These are phyloP conservation scores for Lachancea lanzarotensis DNA, from an alignment of 805 yeast species.

Conservation along the genomic window DNA sequence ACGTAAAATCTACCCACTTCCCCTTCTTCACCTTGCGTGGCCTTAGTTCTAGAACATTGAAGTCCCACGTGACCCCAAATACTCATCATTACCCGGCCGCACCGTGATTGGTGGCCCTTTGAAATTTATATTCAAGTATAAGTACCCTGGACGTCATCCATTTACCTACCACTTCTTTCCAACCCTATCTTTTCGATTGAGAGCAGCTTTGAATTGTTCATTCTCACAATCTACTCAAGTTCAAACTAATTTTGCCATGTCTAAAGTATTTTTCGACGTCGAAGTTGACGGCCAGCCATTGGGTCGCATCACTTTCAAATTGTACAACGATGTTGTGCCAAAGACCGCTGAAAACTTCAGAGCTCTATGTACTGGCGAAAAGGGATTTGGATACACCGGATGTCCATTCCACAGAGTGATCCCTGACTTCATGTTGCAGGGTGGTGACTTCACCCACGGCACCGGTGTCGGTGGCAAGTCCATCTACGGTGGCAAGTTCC, in stretches of 20 bases:
- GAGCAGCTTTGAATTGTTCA: too few relatives aligned
- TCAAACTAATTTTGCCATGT: constrained; percentile 35
- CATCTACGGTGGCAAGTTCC: constrained; percentile 71
- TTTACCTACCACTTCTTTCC: too few relatives aligned
- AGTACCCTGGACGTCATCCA: too few relatives aligned
- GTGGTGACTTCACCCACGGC: constrained; percentile 88
- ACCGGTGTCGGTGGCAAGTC: constrained; percentile 98
- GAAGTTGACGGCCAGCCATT: constrained; percentile 70
- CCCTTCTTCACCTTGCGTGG: too few relatives aligned
- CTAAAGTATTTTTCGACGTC: constrained; percentile 75
- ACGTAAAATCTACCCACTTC: too few relatives aligned
- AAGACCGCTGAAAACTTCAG: constrained; percentile 96
- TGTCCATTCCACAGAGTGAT: constrained; percentile 96
- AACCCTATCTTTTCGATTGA: too few relatives aligned
- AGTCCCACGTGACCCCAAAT: too few relatives aligned
- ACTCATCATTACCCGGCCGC: too few relatives aligned
- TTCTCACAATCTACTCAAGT: neutral
- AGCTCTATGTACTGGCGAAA: constrained; percentile 91
- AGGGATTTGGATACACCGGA: constrained; percentile 88
- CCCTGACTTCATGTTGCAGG: constrained; percentile 98
- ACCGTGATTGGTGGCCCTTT: too few relatives aligned
- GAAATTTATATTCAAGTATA: too few relatives aligned
- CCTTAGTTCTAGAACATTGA: too few relatives aligned
- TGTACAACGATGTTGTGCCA: constrained; percentile 87
- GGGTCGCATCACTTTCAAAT: constrained; percentile 81